phyloP scores from a whole-genome alignment of 495 filamentous ascomycete species.

The Penicillium silybi region DNA sequence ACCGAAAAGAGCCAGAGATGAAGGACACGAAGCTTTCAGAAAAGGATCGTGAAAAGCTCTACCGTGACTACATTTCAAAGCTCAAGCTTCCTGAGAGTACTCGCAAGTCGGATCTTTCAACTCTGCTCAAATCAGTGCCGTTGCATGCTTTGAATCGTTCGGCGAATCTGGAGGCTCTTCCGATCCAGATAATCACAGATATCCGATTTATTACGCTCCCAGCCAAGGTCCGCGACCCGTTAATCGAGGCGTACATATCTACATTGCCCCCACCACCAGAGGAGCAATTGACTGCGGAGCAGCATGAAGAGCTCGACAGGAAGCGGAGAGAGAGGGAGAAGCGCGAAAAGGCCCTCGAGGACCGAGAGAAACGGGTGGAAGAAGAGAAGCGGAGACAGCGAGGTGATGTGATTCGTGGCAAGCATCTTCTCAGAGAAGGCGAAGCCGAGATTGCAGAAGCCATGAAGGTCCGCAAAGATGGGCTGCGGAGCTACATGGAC shows the following conservation, averaged over 20 bases:
- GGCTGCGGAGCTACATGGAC: conserved; percentile 61
- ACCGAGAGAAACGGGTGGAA: conserved; percentile 67
- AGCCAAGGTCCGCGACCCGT: conserved; percentile 61
- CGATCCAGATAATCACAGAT: conserved; percentile 66
- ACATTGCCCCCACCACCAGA: conserved; percentile 65
- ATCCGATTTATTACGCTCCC: conserved; percentile 77
- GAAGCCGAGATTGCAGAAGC: conserved; percentile 76
- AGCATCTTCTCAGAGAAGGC: conserved; percentile 65
- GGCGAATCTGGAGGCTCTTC: conserved; percentile 60
- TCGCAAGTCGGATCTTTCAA: conserved; percentile 73
- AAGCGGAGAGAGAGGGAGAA: conserved; percentile 61
- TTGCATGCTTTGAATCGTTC: conserved; percentile 61
- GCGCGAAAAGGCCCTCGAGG: conserved; percentile 70
- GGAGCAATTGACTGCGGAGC: conserved; percentile 46
- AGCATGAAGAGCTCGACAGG: conserved; percentile 57
- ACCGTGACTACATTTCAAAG: conserved; percentile 78
- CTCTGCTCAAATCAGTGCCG: conserved; percentile 69
- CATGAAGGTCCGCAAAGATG: conserved; percentile 70
- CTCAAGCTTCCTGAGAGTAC: conserved; percentile 71
- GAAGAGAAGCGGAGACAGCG: conserved; percentile 69
- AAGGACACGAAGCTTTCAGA: conserved; percentile 69
- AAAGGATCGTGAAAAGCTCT: conserved; percentile 87
- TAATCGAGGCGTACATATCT: conserved; percentile 74
- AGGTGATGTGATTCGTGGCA: conserved; percentile 62
- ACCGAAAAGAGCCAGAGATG: conserved; percentile 77